Evolutionary conservation across 176 grass and related monocot species (phyloP).

Genomic region (Aegilops sharonensis): DNA sequence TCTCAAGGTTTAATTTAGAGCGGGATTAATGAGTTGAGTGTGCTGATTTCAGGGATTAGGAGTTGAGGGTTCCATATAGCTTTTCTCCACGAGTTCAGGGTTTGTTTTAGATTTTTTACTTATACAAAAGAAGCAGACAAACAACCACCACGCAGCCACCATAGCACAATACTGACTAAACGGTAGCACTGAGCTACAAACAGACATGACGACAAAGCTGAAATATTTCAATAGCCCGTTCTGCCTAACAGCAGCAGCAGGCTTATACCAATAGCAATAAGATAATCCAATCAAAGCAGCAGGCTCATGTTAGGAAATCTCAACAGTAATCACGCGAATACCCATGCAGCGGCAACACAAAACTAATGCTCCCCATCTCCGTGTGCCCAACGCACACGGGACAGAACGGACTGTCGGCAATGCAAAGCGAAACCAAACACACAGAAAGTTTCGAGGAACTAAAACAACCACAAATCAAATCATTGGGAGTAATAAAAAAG

Average conservation of each 20-base stretch:
- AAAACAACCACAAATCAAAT: constrained; percentile 10
- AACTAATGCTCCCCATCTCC: background rate
- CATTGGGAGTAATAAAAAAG: background rate
- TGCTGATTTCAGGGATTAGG: too few relatives aligned
- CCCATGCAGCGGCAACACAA: background rate
- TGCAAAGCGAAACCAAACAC: background rate
- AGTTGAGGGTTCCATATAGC: too few relatives aligned
- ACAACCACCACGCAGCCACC: too few relatives aligned
- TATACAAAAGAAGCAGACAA: too few relatives aligned
- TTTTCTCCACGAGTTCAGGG: too few relatives aligned
- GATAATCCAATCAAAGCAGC: background rate
- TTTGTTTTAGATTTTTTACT: too few relatives aligned
- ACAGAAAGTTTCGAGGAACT: background rate
- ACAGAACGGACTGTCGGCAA: background rate
- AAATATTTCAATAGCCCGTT: background rate
- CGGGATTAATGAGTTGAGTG: too few relatives aligned
- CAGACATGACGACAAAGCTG: too few relatives aligned
- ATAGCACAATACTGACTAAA: too few relatives aligned
- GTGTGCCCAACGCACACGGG: background rate
- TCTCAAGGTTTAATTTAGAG: too few relatives aligned
- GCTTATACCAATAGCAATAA: background rate
- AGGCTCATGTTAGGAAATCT: background rate
- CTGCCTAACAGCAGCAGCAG: background rate
- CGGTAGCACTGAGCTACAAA: too few relatives aligned
- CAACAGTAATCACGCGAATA: background rate